Evolutionary conservation across 1,284 basidiomycete species (phyloP).

Genomic region (Naganishia sp.): DNA sequence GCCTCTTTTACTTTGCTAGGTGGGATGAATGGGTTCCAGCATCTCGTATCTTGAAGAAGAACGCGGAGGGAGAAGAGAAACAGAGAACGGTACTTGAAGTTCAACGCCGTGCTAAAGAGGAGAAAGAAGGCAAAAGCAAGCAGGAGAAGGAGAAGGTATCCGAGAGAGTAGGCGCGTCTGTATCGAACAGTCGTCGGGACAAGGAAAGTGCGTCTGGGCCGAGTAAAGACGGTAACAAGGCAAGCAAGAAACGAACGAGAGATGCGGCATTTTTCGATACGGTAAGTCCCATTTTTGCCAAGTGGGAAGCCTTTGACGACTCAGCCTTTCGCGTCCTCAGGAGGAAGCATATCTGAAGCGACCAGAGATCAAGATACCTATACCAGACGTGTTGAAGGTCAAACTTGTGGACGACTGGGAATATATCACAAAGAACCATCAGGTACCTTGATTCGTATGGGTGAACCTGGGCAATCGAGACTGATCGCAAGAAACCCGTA

Average conservation of each 20-base stretch:
- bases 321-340: constrained; percentile 35
- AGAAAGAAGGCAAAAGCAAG: constrained; percentile 41
- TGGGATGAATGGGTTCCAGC: constrained; percentile 99
- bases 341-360: constrained; percentile 64
- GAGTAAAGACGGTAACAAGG: constrained; percentile 44
- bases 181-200: constrained; percentile 15
- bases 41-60: constrained; percentile 78
- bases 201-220: constrained; percentile 46
- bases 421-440: constrained; percentile 89
- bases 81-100: constrained; percentile 56
- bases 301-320: not conserved
- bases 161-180: constrained; percentile 9
- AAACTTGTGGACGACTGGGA: constrained; percentile 98
- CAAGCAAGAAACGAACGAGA: constrained; percentile 34
- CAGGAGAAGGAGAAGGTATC: constrained; percentile 39
- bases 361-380: constrained; percentile 85
- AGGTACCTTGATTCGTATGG: constrained; percentile 58
- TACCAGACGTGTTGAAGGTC: constrained; percentile 86
- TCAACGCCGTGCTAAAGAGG: constrained; percentile 53
- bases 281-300: constrained; percentile 37
- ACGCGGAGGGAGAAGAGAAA: constrained; percentile 77
- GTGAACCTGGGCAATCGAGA: not conserved
- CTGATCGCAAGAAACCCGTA: constrained; percentile 46
- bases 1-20: constrained; percentile 54
- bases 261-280: constrained; percentile 42